Base-by-base conservation (phyloP, 2,329 filamentous ascomycete species). In the Tricladium varicosporioides region DNA sequence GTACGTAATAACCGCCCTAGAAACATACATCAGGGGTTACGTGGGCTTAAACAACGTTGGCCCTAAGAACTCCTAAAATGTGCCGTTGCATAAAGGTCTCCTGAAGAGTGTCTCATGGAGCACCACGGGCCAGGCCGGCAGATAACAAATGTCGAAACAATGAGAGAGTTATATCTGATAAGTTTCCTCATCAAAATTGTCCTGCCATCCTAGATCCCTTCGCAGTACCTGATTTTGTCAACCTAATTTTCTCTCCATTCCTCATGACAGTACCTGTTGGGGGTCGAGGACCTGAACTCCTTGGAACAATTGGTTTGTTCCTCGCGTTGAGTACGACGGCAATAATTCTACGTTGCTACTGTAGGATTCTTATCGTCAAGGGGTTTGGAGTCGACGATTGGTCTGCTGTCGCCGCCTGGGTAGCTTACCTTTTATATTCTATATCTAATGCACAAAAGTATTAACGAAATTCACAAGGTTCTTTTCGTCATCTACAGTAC, bases 221-320 rank as follows among this genome's bases (percentile, higher is more conserved):
- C 36, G n/a, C 36, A 40, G 36, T 40, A 40, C 11, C 36, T 40
- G 36, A 40, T 40, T 10, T 10, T 2, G 36, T 40, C 36, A 40
- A 10, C 36, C 36, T 5, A 51, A 43, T 16, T 42, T 51, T 22
- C 18, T 27, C 40, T 27, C 36, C 32, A 43, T 13, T 15, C 51
- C 42, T 48, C 33, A 54, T 54, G 51, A 27, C 33, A 5, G 51
- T 46, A n/a, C 40, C 43, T 27, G 46, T 46, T 2, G 54, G 48
- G 19, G 59, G 36, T 22, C 60, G 67, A 60, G 65, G 61, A 32
- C 55, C 63, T 18, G 54, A 68, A 48, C 56, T 67, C 56, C 19
- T 74, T 15, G 68, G 74, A 10, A 69, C 76, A 53, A 59, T 73
- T 40, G 60, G 65, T 51, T 60, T 70, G 3, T 74, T 77, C 47